A percentile compares a stretch with the other conserved stretches of the same genome.
phyloP scores from a whole-genome alignment of 2,329 filamentous ascomycete genomes.

The Epicoccum sorghinum region DNA sequence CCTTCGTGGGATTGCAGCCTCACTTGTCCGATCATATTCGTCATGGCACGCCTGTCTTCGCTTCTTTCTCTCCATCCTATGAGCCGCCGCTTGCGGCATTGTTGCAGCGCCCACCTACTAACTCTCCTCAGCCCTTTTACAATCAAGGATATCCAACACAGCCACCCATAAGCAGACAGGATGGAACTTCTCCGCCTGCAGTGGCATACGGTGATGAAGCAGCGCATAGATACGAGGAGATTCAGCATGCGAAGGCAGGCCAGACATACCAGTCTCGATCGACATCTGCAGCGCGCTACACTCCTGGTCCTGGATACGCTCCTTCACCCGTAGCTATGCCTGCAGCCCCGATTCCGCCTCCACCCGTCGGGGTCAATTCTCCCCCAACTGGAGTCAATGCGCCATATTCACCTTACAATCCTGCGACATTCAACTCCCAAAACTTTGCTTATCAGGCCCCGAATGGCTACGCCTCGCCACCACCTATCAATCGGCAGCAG shows the following conservation, averaged over 20 bases:
- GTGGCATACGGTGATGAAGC: constrained; percentile 15
- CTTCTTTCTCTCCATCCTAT: constrained; percentile 42
- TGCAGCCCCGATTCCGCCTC: constrained; percentile 28
- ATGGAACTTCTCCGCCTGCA: constrained; percentile 12
- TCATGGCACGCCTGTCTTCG: constrained; percentile 38
- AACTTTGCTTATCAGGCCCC: constrained; percentile 26
- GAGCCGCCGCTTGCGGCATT: constrained; percentile 45
- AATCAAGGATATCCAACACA: constrained; percentile 16
- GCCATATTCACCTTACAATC: constrained; percentile 39
- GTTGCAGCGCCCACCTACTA: constrained; percentile 40
- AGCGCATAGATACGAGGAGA: constrained; percentile 13
- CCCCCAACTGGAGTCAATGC: constrained; percentile 4
- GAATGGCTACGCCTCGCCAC: constrained; percentile 38
- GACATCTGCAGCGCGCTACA: constrained; percentile 37
- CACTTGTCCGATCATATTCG: constrained; percentile 28
- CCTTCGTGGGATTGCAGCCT: constrained; percentile 22
- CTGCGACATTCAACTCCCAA: constrained; percentile 35
- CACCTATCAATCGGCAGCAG: constrained; percentile 42
- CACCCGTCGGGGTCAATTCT: constrained; percentile 28
- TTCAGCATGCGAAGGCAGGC: constrained; percentile 13
- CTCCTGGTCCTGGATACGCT: constrained; percentile 40
- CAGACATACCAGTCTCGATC: constrained; percentile 19
- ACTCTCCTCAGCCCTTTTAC: constrained; percentile 37
- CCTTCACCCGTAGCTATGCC: constrained; percentile 34
- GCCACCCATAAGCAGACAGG: background rate